These are phyloP conservation scores for Lasiodiplodia citricola DNA, from an alignment of 2,329 filamentous ascomycete species.

Conservation along the genomic window DNA sequence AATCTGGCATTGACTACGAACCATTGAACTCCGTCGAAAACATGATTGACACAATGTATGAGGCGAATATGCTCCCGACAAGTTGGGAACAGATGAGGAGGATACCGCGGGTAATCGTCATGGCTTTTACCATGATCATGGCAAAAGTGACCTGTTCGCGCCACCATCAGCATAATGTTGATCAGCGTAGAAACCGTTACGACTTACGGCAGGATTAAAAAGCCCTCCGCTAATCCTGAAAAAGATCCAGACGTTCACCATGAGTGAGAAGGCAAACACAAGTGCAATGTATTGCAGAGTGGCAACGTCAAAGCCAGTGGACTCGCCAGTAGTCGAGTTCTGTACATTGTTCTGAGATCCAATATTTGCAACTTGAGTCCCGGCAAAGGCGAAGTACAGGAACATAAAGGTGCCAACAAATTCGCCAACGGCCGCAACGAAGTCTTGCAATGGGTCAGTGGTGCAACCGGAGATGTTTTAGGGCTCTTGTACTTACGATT, in stretches of 20 bases:
- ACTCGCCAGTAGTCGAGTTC: constrained; percentile 32
- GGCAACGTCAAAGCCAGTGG: constrained; percentile 30
- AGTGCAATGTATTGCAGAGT: constrained; percentile 45
- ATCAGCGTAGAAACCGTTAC: no score
- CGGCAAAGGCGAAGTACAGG: constrained; percentile 47
- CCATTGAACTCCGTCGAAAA: constrained; percentile 39
- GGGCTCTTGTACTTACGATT: constrained; percentile 43
- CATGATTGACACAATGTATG: constrained; percentile 42
- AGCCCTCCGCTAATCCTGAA: constrained; percentile 46
- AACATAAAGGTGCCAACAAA: constrained; percentile 49
- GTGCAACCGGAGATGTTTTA: background rate
- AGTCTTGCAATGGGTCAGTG: constrained; percentile 29
- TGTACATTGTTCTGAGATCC: constrained; percentile 32
- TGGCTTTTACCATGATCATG: constrained; percentile 41
- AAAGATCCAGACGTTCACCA: constrained; percentile 49
- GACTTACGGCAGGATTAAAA: constrained; percentile 48
- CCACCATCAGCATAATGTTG: background rate
- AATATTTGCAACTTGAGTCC: constrained; percentile 45
- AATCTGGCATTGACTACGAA: no score
- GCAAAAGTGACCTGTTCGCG: constrained; percentile 41
- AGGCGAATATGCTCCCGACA: constrained; percentile 43
- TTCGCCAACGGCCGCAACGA: constrained; percentile 44
- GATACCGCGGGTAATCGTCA: constrained; percentile 35
- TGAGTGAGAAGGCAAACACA: constrained; percentile 45
- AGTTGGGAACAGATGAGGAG: constrained; percentile 44